Evolutionary conservation across 176 grass and related monocot genomes (phyloP), one percentile per base, ranked within the genome.

Genomic region (Aegilops longissima): DNA sequence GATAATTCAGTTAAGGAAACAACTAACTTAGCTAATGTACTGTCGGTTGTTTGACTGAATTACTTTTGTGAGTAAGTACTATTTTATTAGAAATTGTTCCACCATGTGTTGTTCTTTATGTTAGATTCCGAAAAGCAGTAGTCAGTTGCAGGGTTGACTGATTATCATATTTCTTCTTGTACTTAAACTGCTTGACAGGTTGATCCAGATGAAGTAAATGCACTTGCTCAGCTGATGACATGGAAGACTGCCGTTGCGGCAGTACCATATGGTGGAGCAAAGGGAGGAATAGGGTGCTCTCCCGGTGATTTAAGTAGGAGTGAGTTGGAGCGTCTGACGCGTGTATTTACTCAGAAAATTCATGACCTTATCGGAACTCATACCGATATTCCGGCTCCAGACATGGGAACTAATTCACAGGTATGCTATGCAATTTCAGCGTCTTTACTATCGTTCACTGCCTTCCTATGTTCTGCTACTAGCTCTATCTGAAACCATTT

Each of bases 281-380:
- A 98, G 84, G 94, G 97, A 47, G 97, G 97, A 39, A 98, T 98
- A 68, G 97, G 97, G 17, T 96, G 94, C 84, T 86, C 86, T 36
- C 97, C 97, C 25, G 82, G 83, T 78, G 85, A 96, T 77, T 71
- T 98, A 84, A 98, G 92, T 82, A 90, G 25, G 29, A 96, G 92
- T n/a, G 97, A 98, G 61, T 79, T 94, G 80, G 97, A 98, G 76
- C 84, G 97, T 29, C 88, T 98, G 89, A 98, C 97, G 8, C 94
- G 97, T 66, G 97, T 98, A 27, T 98, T 96, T 82, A 98, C 97
- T n/a, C 97, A 98, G 87, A 98, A 98, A 87, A 96, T 98, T 71
- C 94, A 98, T 90, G 94, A 98, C 79, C 89, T 94, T 77, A 98
- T 98, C 9, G 97, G 94, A 27, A 93, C 89, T 24, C 97, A 96